These are phyloP conservation scores for Anthracocystis panici-leucophaei DNA, from an alignment of 1,284 basidiomycete genomes.

Conservation along the genomic window DNA sequence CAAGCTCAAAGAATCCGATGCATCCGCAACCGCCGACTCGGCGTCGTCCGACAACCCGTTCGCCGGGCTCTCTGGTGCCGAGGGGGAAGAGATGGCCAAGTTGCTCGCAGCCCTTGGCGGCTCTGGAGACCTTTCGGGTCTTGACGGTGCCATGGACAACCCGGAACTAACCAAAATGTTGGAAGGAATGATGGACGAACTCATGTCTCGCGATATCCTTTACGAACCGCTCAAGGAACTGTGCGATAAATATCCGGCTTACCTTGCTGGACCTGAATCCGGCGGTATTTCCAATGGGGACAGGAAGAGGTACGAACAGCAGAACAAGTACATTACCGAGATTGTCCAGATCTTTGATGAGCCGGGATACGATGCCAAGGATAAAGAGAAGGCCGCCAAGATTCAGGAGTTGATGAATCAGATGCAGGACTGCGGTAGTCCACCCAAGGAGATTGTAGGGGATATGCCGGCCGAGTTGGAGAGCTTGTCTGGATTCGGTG, in stretches of 20 bases:
- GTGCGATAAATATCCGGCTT: conserved; percentile 86
- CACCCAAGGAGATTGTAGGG: conserved; percentile 91
- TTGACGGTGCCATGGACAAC: conserved; percentile 57
- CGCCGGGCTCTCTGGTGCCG: conserved; percentile 71
- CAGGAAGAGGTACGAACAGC: conserved; percentile 78
- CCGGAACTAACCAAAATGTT: conserved; percentile 78
- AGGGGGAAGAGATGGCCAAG: conserved; percentile 65
- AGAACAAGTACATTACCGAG: conserved; percentile 76
- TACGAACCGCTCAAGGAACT: conserved; percentile 93
- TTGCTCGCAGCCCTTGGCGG: conserved; percentile 70
- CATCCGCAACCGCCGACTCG: conserved; percentile 64
- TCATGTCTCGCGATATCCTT: conserved; percentile 92
- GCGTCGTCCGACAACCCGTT: conserved; percentile 69
- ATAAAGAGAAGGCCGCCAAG: conserved; percentile 74
- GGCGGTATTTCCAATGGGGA: conserved; percentile 75
- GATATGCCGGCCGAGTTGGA: conserved; percentile 79
- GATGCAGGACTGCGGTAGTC: conserved; percentile 88
- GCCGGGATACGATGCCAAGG: conserved; percentile 74
- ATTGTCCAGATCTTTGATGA: conserved; percentile 83
- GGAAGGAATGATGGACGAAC: conserved; percentile 90
- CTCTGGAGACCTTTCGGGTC: conserved; percentile 59
- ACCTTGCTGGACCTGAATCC: conserved; percentile 74
- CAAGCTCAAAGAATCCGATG: conserved; percentile 81
- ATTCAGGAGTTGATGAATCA: conserved; percentile 82
- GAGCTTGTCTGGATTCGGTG: conserved; percentile 52